Percentiles rank a stretch among this genome's conserved stretches.
phyloP scores from a whole-genome alignment of 2,329 filamentous ascomycete genomes.

The Talaromyces sp. region DNA sequence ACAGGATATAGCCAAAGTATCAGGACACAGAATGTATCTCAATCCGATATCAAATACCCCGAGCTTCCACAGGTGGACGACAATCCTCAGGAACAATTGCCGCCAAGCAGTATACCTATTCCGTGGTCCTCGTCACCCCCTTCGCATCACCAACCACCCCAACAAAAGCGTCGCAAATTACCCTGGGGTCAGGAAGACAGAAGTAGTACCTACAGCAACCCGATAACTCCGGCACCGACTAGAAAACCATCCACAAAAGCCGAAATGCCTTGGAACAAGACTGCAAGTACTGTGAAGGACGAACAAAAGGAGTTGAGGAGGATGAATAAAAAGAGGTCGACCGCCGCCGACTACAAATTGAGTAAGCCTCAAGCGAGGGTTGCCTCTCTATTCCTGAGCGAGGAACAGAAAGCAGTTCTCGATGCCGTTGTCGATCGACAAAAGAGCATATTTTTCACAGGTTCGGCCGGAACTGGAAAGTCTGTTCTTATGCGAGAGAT shows the following conservation, averaged over 20 bases:
- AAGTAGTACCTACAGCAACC: conserved; percentile 25
- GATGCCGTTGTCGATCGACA: conserved; percentile 74
- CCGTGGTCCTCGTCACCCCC: conserved; percentile 67
- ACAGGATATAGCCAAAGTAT: not conserved
- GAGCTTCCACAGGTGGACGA: conserved; percentile 32
- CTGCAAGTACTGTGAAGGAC: conserved; percentile 70
- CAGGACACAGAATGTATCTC: not conserved
- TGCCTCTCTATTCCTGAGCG: conserved; percentile 68
- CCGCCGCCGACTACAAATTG: conserved; percentile 43
- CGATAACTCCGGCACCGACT: conserved; percentile 46
- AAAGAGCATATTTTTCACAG: conserved; percentile 96
- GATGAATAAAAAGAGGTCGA: conserved; percentile 52
- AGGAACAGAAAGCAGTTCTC: conserved; percentile 81
- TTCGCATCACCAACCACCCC: conserved; percentile 40
- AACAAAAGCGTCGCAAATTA: conserved; percentile 60
- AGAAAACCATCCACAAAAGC: conserved; percentile 41
- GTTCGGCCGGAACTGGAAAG: conserved; percentile 93
- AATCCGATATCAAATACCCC: conserved; percentile 34
- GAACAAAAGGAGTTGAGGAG: conserved; percentile 71
- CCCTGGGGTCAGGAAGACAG: conserved; percentile 53
- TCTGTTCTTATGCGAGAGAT: conserved; percentile 93
- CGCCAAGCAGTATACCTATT: conserved; percentile 56
- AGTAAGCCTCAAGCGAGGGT: conserved; percentile 36
- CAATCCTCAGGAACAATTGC: conserved; percentile 20
- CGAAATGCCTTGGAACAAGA: conserved; percentile 66